phyloP scores from a whole-genome alignment of 257 asterid genomes.

The Solanum chmielewskii region DNA sequence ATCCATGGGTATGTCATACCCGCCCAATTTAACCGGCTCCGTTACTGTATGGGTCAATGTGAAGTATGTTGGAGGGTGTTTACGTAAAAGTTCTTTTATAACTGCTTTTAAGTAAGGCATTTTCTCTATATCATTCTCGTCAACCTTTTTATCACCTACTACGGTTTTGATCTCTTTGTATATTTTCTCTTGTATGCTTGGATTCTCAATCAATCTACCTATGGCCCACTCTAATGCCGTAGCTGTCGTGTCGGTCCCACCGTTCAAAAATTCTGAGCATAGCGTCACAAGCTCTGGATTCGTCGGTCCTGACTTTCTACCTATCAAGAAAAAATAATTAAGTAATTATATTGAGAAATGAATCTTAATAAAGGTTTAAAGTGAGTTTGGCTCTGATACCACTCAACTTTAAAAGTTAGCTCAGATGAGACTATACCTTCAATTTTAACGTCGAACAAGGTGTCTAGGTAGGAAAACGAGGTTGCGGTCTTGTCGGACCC shows the following conservation, averaged over 20 bases:
- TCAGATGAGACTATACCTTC: slow-evolving; percentile 15
- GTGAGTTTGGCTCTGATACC: not conserved
- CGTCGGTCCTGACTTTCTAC: slow-evolving; percentile 44
- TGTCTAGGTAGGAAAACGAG: slow-evolving; percentile 64
- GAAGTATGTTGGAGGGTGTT: slow-evolving; percentile 84
- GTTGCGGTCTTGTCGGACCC: slow-evolving; percentile 45
- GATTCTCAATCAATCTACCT: slow-evolving; percentile 65
- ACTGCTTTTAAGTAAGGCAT: slow-evolving; percentile 80
- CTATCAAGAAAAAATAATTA: not conserved
- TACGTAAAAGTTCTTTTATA: slow-evolving; percentile 63
- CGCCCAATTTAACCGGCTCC: slow-evolving; percentile 60
- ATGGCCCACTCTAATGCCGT: slow-evolving; percentile 87
- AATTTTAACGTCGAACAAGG: slow-evolving; percentile 54
- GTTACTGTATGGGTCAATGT: slow-evolving; percentile 59
- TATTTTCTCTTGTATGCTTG: slow-evolving; percentile 40
- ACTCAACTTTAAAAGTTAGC: not conserved
- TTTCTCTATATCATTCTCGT: slow-evolving; percentile 59
- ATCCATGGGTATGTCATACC: slow-evolving; percentile 68
- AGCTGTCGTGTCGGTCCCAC: slow-evolving; percentile 94
- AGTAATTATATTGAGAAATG: not conserved
- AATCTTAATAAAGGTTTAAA: not conserved
- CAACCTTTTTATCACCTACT: slow-evolving; percentile 46
- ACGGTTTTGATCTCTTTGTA: slow-evolving; percentile 47
- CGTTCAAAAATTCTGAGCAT: slow-evolving; percentile 73
- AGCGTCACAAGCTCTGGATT: slow-evolving; percentile 61